Base-by-base conservation (phyloP, 345 rosid species). In the Litchi chinensis region DNA sequence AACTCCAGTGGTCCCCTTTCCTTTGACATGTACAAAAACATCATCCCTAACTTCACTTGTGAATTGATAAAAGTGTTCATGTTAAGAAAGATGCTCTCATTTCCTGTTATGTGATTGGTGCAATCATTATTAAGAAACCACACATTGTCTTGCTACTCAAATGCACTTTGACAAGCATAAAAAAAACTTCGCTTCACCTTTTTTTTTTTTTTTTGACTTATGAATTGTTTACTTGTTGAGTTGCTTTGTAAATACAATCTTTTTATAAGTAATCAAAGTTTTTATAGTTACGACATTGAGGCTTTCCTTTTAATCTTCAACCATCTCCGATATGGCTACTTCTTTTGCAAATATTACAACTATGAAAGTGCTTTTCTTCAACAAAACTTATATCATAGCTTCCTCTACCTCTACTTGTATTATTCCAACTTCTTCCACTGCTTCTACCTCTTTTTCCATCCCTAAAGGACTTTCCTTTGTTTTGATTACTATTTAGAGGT, bases 81-180 rank as follows among this genome's bases (percentile, higher is more conserved):
- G 28, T 26, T 26, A 26, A 26, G 28, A 32, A 32, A 32, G 3
- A 32, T 32, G 37, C 37, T 32, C 37, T 3, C 68, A 4, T 28
- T 37, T 66, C 54, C 24, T 28, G 28, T n/a, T 9, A 5, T 60
- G 28, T 60, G 22, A 3, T 32, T 32, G 37, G 37, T 32, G 65
- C 83, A 65, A 1, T 37, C 48, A 19, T 60, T 48, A 18, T 65
- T 50, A 48, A 76, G 43, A 18, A 10, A 28, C 32, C 48, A 76
- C 0, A 65, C 28, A 13, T 50, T 21, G 3, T 74, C 15, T 46
- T 26, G 15, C 3, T 3, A 3, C 37, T 76, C 19, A 2, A 46
- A 4, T 8, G 37, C 24, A 13, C 1, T 56, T 40, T 78, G 69
- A 70, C 60, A 70, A 13, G 4, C 37, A 32, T 32, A 32, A 32